Base-by-base conservation (phyloP, 805 yeast species). In the Hanseniaspora taiwanica region DNA sequence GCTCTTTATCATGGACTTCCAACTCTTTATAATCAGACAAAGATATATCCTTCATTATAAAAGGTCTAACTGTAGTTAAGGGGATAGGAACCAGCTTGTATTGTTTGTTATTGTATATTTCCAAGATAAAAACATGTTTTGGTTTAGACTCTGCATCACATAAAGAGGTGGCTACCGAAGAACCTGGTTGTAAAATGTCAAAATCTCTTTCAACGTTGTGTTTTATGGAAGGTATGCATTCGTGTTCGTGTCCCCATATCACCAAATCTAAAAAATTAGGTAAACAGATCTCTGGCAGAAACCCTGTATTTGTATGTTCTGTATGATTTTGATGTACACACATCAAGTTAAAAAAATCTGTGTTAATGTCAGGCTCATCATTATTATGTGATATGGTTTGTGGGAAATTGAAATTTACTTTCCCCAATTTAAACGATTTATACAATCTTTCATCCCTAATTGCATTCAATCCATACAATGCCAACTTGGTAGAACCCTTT, bases 171-270 rank as follows among this genome's bases (percentile, higher is more conserved):
- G 94, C 96, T 14, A 91, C 81, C 0, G 95, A 81, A 1, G 95
- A 83, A 1, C 98, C 98, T 0, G 95, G 91, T 55, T 86, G 96
- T 29, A 91, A 65, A 0, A 86, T 85, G 41, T 75, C 75, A 53
- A 89, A 85, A 1, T 78, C 80, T 44, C 69, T 72, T 4, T 51
- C 44, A 2, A 62, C 52, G 50, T 80, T 79, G 35, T 64, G 64
- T 1, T 66, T 69, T 0, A 94, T 75, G 43, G 72, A 74, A 1
- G 89, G 83, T 4, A 78, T 68, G 53, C 96, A 85, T 55, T 91
- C 96, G 59, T 91, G 98, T 56, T 91, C 98, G 58, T 91, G 98
- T 14, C 98, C 98, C 98, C 98, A 91, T 2, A 87, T 62, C 0
- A 91, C 78, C 42, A 89, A 65, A 53, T 91, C 86, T 36, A 91